Evolutionary conservation across 2,329 filamentous ascomycete genomes (phyloP).

Genomic region (Ophiostoma sp.): DNA sequence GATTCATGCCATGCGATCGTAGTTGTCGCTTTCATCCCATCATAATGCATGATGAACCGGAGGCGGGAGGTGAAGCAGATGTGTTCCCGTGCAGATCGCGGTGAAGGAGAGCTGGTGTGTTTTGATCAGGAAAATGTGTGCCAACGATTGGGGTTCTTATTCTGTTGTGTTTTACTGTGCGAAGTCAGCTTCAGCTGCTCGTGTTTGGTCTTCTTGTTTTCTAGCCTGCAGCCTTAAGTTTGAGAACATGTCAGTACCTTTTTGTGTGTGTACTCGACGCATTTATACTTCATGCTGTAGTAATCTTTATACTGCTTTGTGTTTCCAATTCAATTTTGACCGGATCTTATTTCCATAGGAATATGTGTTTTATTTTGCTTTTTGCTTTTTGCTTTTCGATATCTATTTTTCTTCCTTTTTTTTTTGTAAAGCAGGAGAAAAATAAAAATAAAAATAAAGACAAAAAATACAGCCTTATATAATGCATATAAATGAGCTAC

Average conservation of each 20-base stretch:
- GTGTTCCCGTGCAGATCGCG: background rate
- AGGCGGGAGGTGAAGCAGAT: background rate
- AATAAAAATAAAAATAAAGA: constrained; percentile 2
- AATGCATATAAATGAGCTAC: no score
- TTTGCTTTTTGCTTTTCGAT: background rate
- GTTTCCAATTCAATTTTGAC: no score
- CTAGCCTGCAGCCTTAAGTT: no score
- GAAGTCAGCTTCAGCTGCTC: no score
- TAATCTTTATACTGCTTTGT: no score
- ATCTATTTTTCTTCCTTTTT: no score
- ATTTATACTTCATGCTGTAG: no score
- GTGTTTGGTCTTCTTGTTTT: no score
- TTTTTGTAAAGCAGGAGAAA: background rate
- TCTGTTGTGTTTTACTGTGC: no score
- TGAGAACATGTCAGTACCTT: no score
- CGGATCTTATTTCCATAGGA: background rate
- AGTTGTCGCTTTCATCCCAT: background rate
- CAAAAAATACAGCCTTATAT: background rate
- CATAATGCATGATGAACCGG: background rate
- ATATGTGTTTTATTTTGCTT: background rate
- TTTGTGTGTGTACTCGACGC: no score
- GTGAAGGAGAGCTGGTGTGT: background rate
- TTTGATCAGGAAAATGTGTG: background rate
- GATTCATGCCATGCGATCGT: constrained; percentile 3
- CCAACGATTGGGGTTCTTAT: no score